Conservation (phyloP, 257 asterid genomes). For the Solanum medicagineum region DNA sequence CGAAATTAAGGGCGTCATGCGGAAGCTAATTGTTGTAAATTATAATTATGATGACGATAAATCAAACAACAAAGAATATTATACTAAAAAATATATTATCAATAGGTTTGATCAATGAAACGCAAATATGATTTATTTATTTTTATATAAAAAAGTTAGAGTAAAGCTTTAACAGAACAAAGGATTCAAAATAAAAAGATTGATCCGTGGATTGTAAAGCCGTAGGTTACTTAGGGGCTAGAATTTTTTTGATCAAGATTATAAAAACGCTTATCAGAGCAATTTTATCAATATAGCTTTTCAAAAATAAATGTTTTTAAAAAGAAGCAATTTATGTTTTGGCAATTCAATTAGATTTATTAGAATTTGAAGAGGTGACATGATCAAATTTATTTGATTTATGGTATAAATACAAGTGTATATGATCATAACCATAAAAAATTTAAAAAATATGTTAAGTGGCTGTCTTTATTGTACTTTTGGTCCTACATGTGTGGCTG, state of each 20-base stretch:
- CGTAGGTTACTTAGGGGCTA: neutral
- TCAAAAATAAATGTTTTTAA: neutral
- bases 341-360: neutral
- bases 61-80: no score
- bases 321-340: neutral
- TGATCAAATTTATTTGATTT: neutral
- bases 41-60: no score
- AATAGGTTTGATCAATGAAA: neutral
- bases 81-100: neutral
- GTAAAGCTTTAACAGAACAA: neutral
- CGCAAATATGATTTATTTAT: no score
- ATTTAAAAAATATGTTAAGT: neutral
- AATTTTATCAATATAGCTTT: neutral
- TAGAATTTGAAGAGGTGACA: neutral
- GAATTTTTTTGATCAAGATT: neutral
- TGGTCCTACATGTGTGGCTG: neutral
- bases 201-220: neutral
- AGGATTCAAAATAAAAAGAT: neutral
- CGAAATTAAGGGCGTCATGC: neutral
- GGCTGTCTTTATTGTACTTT: neutral
- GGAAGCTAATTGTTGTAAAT: no score
- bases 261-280: neutral
- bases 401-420: neutral
- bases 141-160: no score
- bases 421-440: neutral